Conservation (phyloP, 2,329 filamentous ascomycete species). For the Raffaelea arxii region DNA sequence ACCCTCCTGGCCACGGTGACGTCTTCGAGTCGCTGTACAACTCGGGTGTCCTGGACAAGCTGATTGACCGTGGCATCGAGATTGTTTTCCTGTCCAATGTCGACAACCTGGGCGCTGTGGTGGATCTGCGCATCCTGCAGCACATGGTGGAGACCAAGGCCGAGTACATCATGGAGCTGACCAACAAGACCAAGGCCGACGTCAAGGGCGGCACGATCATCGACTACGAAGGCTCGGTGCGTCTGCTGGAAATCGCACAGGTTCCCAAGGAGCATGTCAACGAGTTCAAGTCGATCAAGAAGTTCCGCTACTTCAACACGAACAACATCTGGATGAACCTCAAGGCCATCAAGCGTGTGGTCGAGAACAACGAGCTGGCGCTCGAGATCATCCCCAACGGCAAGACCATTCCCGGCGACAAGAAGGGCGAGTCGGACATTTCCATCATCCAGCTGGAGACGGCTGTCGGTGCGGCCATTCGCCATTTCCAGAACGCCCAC, state of each 20-base stretch:
- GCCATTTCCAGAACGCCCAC: conserved; percentile 97
- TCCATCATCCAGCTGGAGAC: conserved; percentile 98
- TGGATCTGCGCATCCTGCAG: conserved; percentile 95
- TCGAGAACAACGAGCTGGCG: conserved; percentile 95
- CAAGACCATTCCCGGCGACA: conserved; percentile 96
- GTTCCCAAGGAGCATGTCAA: conserved; percentile 99
- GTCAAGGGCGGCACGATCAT: conserved; percentile 99
- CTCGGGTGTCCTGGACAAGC: conserved; percentile 94
- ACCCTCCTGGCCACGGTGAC: conserved; percentile 97
- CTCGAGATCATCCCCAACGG: conserved; percentile 99
- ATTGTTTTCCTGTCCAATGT: conserved; percentile 98
- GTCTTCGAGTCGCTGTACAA: conserved; percentile 99
- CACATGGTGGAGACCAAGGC: conserved; percentile 97
- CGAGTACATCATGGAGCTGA: conserved; percentile 99
- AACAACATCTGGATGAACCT: conserved; percentile 99
- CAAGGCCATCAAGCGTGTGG: conserved; percentile 93
- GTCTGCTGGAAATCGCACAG: conserved; percentile 96
- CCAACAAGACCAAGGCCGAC: conserved; percentile 99
- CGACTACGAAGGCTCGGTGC: conserved; percentile 94
- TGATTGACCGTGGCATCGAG: conserved; percentile 90
- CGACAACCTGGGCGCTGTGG: conserved; percentile 95
- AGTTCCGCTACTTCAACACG: conserved; percentile 99
- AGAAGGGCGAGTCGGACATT: conserved; percentile 98
- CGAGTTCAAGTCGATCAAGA: conserved; percentile 99
- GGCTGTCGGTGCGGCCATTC: conserved; percentile 94